Evolutionary conservation across 768 basidiomycete species (phyloP).

Genomic region (Collybia sordida): DNA sequence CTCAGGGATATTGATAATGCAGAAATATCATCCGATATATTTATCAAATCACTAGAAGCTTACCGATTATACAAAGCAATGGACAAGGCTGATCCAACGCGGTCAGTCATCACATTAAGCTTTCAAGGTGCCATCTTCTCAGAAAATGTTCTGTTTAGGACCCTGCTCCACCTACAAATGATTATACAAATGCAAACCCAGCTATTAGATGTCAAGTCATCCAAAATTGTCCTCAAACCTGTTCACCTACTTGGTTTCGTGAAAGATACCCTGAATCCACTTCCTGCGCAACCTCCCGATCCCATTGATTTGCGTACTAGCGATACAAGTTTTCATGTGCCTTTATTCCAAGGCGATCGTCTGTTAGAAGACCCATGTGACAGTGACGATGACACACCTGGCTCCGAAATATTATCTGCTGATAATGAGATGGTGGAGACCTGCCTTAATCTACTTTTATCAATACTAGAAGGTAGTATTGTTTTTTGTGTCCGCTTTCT

Average conservation of each 20-base stretch:
- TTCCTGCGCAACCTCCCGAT: constrained; percentile 24
- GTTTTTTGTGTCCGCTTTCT: neutral
- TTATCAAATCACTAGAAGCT: constrained; percentile 69
- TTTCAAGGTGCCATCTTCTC: neutral
- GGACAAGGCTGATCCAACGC: constrained; percentile 47
- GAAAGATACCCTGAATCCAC: constrained; percentile 67
- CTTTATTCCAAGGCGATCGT: constrained; percentile 33
- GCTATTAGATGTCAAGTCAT: constrained; percentile 53
- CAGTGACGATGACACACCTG: constrained; percentile 52
- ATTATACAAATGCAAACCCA: constrained; percentile 79
- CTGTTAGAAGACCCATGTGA: constrained; percentile 48
- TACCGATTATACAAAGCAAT: constrained; percentile 51
- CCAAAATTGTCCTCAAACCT: constrained; percentile 62
- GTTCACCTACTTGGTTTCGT: constrained; percentile 81
- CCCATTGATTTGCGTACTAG: too few species aligned
- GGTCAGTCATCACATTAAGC: constrained; percentile 32
- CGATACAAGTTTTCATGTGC: neutral
- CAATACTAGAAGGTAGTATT: constrained; percentile 78
- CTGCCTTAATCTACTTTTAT: constrained; percentile 76
- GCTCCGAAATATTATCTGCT: constrained; percentile 34
- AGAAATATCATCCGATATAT: constrained; percentile 72
- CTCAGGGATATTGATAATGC: constrained; percentile 63
- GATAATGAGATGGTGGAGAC: constrained; percentile 75
- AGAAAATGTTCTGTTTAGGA: constrained; percentile 32
- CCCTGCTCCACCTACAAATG: constrained; percentile 75